Percentiles rank a stretch among this genome's conserved stretches.
phyloP scores from a whole-genome alignment of 2,329 filamentous ascomycete species.

The Nigrograna mackinnonii region DNA sequence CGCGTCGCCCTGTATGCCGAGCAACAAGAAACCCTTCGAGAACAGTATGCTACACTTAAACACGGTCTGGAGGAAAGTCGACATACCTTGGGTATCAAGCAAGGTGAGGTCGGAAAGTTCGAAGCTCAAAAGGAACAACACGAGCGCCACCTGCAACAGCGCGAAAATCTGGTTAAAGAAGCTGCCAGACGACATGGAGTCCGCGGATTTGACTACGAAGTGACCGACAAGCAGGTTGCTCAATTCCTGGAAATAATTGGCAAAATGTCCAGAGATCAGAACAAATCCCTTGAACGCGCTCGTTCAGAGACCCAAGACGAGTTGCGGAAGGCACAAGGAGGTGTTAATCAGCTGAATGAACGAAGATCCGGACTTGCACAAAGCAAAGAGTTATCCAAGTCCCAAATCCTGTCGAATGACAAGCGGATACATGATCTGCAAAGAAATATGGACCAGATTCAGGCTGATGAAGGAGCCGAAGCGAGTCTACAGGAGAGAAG shows the following conservation, averaged over 20 bases:
- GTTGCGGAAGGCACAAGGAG: constrained; percentile 70
- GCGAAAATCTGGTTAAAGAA: constrained; percentile 75
- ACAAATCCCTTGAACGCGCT: constrained; percentile 73
- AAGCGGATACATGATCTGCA: constrained; percentile 70
- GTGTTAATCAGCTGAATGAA: constrained; percentile 74
- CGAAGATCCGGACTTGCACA: constrained; percentile 73
- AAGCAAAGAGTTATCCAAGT: constrained; percentile 72
- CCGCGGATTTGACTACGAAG: constrained; percentile 78
- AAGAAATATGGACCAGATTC: constrained; percentile 69
- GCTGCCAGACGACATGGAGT: constrained; percentile 78
- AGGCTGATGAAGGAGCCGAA: constrained; percentile 83
- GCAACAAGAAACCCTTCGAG: constrained; percentile 65
- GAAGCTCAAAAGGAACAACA: constrained; percentile 87
- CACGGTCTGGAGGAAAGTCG: constrained; percentile 53
- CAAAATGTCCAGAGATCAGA: constrained; percentile 77
- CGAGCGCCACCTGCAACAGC: constrained; percentile 74
- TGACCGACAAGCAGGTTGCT: constrained; percentile 73
- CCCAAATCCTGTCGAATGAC: constrained; percentile 75
- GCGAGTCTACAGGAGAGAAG: constrained; percentile 75
- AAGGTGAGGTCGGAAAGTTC: constrained; percentile 72
- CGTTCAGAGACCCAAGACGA: constrained; percentile 76
- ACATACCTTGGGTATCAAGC: constrained; percentile 47
- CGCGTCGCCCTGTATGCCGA: constrained; percentile 68
- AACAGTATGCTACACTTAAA: constrained; percentile 68
- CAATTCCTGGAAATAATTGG: constrained; percentile 79